Evolutionary conservation across 202 grass and related monocot genomes (phyloP).

Genomic region (Schoenoplectus triqueter): DNA sequence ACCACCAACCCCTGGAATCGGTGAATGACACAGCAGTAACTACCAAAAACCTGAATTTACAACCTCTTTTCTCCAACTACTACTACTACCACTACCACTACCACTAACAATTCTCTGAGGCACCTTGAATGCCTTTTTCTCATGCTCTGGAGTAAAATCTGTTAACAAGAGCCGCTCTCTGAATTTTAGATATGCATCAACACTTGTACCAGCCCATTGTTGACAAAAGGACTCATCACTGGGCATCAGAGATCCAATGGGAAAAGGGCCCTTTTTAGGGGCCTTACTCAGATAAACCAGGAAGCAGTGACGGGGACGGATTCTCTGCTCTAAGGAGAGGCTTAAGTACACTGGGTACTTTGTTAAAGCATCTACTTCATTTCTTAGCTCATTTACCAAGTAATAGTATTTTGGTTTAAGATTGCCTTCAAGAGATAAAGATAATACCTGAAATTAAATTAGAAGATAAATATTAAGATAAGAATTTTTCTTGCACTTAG

Average conservation of each 20-base stretch:
- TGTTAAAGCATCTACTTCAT: slow-evolving; percentile 76
- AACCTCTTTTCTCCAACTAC: slow-evolving; percentile 34
- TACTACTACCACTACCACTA: background rate
- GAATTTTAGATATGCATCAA: slow-evolving; percentile 85
- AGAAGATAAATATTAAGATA: slow-evolving; percentile 18
- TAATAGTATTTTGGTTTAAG: slow-evolving; percentile 97
- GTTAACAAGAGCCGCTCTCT: slow-evolving; percentile 63
- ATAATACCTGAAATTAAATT: slow-evolving; percentile 73
- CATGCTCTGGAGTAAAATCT: slow-evolving; percentile 58
- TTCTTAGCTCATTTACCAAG: slow-evolving; percentile 86
- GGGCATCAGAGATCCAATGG: slow-evolving; percentile 83
- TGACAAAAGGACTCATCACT: slow-evolving; percentile 88
- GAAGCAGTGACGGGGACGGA: slow-evolving; percentile 84
- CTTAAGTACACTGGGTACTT: slow-evolving; percentile 98
- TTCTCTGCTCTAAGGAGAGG: slow-evolving; percentile 90
- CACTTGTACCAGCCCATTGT: slow-evolving; percentile 85
- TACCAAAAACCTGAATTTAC: slow-evolving; percentile 36
- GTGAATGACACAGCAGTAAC: background rate
- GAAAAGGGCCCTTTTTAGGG: slow-evolving; percentile 86
- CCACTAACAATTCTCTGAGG: slow-evolving; percentile 30
- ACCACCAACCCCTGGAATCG: background rate
- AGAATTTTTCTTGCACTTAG: background rate
- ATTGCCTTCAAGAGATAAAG: slow-evolving; percentile 84
- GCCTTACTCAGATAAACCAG: slow-evolving; percentile 89
- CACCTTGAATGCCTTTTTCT: slow-evolving; percentile 52